Evolutionary conservation across 2,329 filamentous ascomycete species (phyloP).

Genomic region (Coleophoma cylindrospora): DNA sequence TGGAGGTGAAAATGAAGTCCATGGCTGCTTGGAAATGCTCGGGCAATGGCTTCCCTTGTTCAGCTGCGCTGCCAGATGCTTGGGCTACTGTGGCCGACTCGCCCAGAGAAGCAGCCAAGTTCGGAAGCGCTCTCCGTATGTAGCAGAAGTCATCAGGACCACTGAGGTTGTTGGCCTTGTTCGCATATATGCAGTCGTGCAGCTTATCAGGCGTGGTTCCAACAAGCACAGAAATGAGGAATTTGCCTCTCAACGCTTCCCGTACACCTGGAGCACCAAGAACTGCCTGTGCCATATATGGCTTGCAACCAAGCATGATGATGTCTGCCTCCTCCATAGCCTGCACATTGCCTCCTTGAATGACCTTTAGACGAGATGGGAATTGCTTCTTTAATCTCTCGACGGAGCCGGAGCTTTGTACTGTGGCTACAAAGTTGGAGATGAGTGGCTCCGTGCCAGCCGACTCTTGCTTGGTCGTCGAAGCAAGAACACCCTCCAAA

Average conservation of each 20-base stretch:
- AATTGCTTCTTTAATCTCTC: conserved; percentile 28
- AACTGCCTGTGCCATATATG: conserved; percentile 66
- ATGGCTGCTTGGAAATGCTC: conserved; percentile 53
- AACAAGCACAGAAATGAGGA: conserved; percentile 77
- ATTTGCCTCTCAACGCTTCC: conserved; percentile 71
- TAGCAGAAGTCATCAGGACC: conserved; percentile 36
- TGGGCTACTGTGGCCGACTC: conserved; percentile 77
- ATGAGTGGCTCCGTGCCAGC: conserved; percentile 13
- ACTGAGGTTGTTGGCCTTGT: background rate
- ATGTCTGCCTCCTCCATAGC: conserved; percentile 68
- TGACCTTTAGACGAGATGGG: conserved; percentile 19
- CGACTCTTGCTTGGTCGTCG: conserved; percentile 8
- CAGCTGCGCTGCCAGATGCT: conserved; percentile 37
- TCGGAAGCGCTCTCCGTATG: conserved; percentile 78
- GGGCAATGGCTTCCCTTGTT: conserved; percentile 46
- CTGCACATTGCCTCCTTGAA: conserved; percentile 55
- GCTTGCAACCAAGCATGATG: conserved; percentile 76
- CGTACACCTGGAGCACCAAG: conserved; percentile 63
- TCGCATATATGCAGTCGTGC: conserved; percentile 48
- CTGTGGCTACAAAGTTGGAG: conserved; percentile 34
- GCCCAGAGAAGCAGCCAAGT: conserved; percentile 73
- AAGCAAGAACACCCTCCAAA: conserved; percentile 17
- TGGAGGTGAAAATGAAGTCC: conserved; percentile 71
- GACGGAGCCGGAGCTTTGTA: conserved; percentile 32
- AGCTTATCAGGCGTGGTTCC: conserved; percentile 70